phyloP scores from a whole-genome alignment of 1,284 basidiomycete species.

The Rhizopogon parksii region DNA sequence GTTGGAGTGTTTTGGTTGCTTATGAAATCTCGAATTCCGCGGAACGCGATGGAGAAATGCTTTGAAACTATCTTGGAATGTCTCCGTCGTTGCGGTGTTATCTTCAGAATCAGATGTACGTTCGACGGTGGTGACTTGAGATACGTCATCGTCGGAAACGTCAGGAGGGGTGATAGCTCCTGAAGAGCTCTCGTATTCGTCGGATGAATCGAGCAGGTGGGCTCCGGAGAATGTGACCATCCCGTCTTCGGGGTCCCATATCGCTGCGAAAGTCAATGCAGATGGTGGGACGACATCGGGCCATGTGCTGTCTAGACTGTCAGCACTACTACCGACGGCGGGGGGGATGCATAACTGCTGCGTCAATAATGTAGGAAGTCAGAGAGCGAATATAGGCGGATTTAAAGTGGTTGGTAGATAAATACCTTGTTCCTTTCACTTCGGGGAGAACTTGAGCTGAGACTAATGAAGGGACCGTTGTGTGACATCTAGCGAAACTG shows the following conservation, averaged over 20 bases:
- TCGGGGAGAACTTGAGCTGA: background rate
- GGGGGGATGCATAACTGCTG: conserved; percentile 22
- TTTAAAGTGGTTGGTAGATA: background rate
- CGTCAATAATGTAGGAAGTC: background rate
- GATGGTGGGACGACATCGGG: conserved; percentile 49
- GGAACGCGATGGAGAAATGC: conserved; percentile 22
- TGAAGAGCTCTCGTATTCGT: conserved; percentile 17
- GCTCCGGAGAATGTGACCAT: conserved; percentile 50
- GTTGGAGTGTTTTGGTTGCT: conserved; percentile 10
- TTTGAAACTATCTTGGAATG: conserved; percentile 27
- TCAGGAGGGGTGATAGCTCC: conserved; percentile 20
- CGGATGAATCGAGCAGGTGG: conserved; percentile 32
- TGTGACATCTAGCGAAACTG: background rate
- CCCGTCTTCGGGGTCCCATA: conserved; percentile 52
- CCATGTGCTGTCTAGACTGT: conserved; percentile 34
- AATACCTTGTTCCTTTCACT: background rate
- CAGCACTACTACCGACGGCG: conserved; percentile 7
- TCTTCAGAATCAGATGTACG: conserved; percentile 26
- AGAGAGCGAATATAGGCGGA: background rate
- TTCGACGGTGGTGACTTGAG: conserved; percentile 35
- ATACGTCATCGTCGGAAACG: conserved; percentile 28
- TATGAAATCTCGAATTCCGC: conserved; percentile 13
- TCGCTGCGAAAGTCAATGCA: conserved; percentile 50
- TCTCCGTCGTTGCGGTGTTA: conserved; percentile 14
- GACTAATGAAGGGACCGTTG: background rate